Conservation (phyloP, 129 eudicot genomes). For the Cynara cardunculus region DNA sequence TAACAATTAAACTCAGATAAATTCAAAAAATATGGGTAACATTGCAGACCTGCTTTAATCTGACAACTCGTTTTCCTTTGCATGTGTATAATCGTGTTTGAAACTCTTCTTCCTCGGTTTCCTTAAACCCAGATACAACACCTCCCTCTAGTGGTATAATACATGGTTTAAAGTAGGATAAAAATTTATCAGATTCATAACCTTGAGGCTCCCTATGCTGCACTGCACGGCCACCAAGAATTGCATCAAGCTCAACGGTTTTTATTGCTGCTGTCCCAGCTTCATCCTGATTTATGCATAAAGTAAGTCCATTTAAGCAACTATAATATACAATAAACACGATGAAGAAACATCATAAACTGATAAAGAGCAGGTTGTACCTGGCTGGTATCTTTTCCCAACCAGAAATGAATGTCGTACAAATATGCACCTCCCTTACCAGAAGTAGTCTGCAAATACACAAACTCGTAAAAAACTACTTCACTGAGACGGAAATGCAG, state of each 20-base stretch:
- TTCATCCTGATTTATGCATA: slow-evolving; percentile 66
- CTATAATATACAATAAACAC: not conserved
- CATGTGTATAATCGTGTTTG: slow-evolving; percentile 80
- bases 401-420: slow-evolving; percentile 90
- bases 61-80: slow-evolving; percentile 90
- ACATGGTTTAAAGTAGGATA: slow-evolving; percentile 93
- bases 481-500: not conserved
- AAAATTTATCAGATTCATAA: slow-evolving; percentile 86
- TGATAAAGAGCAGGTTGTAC: slow-evolving; percentile 24
- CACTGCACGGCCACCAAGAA: slow-evolving; percentile 97
- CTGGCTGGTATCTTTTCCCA: slow-evolving; percentile 99
- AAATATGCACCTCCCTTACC: slow-evolving; percentile 96
- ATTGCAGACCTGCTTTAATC: slow-evolving; percentile 74
- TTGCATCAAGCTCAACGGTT: slow-evolving; percentile 92
- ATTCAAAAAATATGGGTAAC: not conserved
- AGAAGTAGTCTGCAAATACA: slow-evolving; percentile 62
- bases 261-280: slow-evolving; percentile 97
- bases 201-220: slow-evolving; percentile 95
- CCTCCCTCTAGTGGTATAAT: slow-evolving; percentile 97
- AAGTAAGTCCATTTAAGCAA: not conserved
- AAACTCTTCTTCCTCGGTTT: slow-evolving; percentile 85
- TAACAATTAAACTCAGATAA: not conserved
- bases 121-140: slow-evolving; percentile 93
- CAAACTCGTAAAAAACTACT: not conserved
- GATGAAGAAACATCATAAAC: not conserved